These are phyloP conservation scores for Penicillium coprophilum DNA, from an alignment of 495 filamentous ascomycete genomes.

Conservation along the genomic window DNA sequence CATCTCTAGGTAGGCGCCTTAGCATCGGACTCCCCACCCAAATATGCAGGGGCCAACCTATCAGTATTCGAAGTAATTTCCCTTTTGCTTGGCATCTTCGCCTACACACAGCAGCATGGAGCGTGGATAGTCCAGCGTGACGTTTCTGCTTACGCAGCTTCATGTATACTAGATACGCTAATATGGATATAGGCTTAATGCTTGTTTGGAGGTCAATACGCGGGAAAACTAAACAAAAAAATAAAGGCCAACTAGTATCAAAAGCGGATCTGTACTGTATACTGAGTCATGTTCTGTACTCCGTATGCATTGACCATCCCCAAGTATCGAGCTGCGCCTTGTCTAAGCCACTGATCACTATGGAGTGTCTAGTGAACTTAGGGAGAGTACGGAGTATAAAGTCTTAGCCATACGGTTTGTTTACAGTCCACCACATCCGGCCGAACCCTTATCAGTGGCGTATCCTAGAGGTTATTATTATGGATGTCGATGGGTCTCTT, in stretches of 20 bases:
- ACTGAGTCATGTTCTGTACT: neutral
- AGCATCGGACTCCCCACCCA: constrained; percentile 5
- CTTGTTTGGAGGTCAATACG: neutral
- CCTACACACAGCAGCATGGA: neutral
- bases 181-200: neutral
- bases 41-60: constrained; percentile 28
- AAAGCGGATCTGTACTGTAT: neutral
- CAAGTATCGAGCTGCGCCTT: neutral
- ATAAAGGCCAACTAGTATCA: neutral
- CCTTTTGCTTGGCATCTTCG: constrained; percentile 8
- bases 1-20: neutral
- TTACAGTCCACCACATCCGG: constrained; percentile 6
- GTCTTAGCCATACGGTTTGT: constrained; percentile 3
- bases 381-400: neutral
- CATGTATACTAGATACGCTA: neutral
- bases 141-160: constrained; percentile 32
- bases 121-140: constrained; percentile 18
- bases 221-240: neutral
- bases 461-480: neutral
- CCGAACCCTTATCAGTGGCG: neutral
- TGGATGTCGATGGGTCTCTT: neutral
- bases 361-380: neutral
- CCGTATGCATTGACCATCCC: neutral
- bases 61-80: constrained; percentile 15
- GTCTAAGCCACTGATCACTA: neutral